Percentiles rank a stretch among this genome's conserved stretches.
These are phyloP conservation scores for Lactarius akahatsu DNA, from an alignment of 768 basidiomycete genomes.

Conservation along the genomic window DNA sequence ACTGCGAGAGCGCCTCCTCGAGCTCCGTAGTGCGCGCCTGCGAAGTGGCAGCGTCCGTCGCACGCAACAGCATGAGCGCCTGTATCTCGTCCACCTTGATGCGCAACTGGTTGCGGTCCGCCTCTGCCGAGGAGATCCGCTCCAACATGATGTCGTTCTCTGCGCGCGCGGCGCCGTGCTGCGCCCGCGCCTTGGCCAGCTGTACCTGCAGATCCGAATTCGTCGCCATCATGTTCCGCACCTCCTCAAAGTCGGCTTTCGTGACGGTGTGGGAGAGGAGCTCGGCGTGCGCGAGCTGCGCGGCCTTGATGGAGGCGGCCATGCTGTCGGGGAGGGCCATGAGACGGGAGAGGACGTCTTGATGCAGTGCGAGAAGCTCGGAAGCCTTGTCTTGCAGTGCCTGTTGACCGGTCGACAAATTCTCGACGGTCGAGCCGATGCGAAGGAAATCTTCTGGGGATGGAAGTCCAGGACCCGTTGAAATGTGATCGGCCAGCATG, in stretches of 20 bases:
- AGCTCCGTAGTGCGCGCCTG: conserved; percentile 56
- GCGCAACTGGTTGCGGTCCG: conserved; percentile 64
- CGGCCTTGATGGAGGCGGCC: conserved; percentile 47
- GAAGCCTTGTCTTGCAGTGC: conserved; percentile 47
- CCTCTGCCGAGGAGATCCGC: conserved; percentile 57
- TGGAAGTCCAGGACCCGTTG: conserved; percentile 23
- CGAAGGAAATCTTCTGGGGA: conserved; percentile 36
- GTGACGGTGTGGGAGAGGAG: conserved; percentile 56
- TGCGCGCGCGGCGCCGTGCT: conserved; percentile 74
- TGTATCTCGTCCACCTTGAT: conserved; percentile 57
- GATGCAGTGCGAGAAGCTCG: conserved; percentile 51
- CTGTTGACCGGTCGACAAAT: conserved; percentile 52
- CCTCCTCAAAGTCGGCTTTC: conserved; percentile 67
- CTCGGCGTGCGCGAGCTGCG: conserved; percentile 62
- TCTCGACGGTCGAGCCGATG: conserved; percentile 52
- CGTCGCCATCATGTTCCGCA: conserved; percentile 49
- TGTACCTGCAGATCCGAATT: conserved; percentile 74
- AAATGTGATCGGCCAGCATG: conserved; percentile 32
- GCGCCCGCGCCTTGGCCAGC: conserved; percentile 71
- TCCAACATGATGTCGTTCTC: conserved; percentile 76
- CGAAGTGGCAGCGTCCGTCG: conserved; percentile 47
- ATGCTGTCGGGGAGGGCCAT: conserved; percentile 59
- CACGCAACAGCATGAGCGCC: conserved; percentile 42
- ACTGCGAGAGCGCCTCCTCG: conserved; percentile 61
- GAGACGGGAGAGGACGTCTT: conserved; percentile 54